phyloP scores from a whole-genome alignment of 495 filamentous ascomycete species.

The Physcia stellaris region DNA sequence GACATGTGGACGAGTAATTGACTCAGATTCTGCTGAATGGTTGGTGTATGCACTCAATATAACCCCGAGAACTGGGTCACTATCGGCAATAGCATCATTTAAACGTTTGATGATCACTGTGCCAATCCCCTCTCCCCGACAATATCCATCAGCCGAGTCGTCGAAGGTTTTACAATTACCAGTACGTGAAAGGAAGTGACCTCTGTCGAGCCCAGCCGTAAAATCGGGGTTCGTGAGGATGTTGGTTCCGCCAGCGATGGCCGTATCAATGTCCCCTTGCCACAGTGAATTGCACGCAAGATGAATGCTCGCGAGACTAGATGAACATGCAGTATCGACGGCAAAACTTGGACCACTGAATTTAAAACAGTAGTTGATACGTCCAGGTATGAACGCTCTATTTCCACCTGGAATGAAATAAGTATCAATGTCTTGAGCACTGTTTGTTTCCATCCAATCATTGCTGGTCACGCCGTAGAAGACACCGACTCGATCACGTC shows the following conservation, averaged over 20 bases:
- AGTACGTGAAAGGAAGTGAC: slow-evolving; percentile 58
- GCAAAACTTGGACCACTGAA: slow-evolving; percentile 14
- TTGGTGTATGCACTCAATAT: slow-evolving; percentile 27
- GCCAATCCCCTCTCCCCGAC: slow-evolving; percentile 38
- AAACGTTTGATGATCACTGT: slow-evolving; percentile 31
- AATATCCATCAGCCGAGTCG: slow-evolving; percentile 57
- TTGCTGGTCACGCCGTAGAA: slow-evolving; percentile 86
- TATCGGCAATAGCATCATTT: slow-evolving; percentile 32
- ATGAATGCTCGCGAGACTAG: slow-evolving; percentile 12
- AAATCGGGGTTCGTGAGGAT: slow-evolving; percentile 55
- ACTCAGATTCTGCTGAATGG: slow-evolving; percentile 31
- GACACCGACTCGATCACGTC: slow-evolving; percentile 67
- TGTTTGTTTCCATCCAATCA: slow-evolving; percentile 66
- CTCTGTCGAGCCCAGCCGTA: slow-evolving; percentile 53
- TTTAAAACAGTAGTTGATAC: slow-evolving; percentile 19
- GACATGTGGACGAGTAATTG: slow-evolving; percentile 33
- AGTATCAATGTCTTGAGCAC: slow-evolving; percentile 14
- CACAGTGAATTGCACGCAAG: slow-evolving; percentile 56
- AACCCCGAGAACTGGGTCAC: slow-evolving; percentile 31
- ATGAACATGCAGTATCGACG: slow-evolving; percentile 17
- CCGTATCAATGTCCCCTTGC: slow-evolving; percentile 55
- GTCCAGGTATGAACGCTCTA: slow-evolving; percentile 16
- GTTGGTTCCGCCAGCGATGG: slow-evolving; percentile 58
- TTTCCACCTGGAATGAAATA: slow-evolving; percentile 19
- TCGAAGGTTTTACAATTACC: slow-evolving; percentile 57